phyloP scores from a whole-genome alignment of 257 asterid genomes.

The Anisodus tanguticus region DNA sequence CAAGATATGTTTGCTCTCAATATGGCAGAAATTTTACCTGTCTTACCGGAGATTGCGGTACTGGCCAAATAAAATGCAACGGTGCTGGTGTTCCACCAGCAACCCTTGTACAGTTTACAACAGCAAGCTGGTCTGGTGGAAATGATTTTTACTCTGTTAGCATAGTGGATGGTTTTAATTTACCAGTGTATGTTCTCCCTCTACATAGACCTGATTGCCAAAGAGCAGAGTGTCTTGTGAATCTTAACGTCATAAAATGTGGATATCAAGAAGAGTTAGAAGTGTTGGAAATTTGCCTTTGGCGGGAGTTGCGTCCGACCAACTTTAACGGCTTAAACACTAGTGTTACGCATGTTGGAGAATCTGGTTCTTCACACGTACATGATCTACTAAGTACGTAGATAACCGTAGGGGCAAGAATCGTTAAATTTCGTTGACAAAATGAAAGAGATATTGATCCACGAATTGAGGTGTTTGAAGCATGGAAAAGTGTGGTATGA shows the following conservation, averaged over 20 bases:
- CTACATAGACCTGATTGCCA: constrained; percentile 26
- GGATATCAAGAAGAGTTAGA: constrained; percentile 47
- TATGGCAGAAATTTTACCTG: constrained; percentile 41
- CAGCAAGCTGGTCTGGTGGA: constrained; percentile 30
- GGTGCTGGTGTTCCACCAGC: constrained; percentile 54
- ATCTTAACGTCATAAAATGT: constrained; percentile 34
- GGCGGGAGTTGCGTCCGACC: no score
- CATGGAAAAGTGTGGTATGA: no score
- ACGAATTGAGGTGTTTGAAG: no score
- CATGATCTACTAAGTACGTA: no score
- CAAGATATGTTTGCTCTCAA: constrained; percentile 46
- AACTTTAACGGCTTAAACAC: no score
- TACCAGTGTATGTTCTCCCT: constrained; percentile 43
- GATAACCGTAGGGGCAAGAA: no score
- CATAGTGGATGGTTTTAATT: constrained; percentile 60
- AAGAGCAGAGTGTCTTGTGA: constrained; percentile 35
- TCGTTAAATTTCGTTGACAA: no score
- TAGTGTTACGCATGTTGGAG: no score
- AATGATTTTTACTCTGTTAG: constrained; percentile 56
- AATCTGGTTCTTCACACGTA: no score
- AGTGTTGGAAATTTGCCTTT: constrained; percentile 14
- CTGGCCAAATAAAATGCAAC: constrained; percentile 44
- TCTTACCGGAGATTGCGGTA: constrained; percentile 48
- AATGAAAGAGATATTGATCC: no score
- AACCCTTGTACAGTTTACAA: constrained; percentile 48